phyloP scores from a whole-genome alignment of 192 early-diverging fungal species.

The Obelidium mucronatum region DNA sequence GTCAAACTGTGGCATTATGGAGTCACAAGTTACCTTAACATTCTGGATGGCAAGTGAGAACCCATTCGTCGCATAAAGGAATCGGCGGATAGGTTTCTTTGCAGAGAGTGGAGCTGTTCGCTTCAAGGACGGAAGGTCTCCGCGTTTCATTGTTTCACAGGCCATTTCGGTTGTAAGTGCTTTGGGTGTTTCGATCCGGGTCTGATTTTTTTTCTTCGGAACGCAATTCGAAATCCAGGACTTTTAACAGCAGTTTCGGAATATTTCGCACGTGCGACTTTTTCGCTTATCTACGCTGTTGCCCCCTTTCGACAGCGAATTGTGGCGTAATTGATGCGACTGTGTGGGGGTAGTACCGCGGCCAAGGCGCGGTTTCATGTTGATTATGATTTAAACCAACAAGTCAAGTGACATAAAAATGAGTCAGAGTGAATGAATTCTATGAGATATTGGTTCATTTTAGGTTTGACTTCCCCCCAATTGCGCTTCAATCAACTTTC shows the following conservation, averaged over 20 bases:
- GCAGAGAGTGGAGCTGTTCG: neutral
- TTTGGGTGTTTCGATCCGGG: too few relatives aligned
- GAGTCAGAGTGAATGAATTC: neutral
- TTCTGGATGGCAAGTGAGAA: neutral
- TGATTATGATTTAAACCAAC: slow-evolving; percentile 2
- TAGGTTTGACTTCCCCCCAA: neutral
- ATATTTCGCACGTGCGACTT: too few relatives aligned
- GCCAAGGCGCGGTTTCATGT: too few relatives aligned
- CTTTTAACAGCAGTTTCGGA: too few relatives aligned
- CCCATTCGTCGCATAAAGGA: neutral
- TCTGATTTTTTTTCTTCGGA: too few relatives aligned
- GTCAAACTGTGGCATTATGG: neutral
- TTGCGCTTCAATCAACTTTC: slow-evolving; percentile 32
- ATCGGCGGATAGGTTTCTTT: neutral
- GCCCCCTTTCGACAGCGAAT: too few relatives aligned
- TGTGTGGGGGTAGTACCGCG: too few relatives aligned
- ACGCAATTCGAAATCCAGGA: neutral
- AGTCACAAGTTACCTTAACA: neutral
- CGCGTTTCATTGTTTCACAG: too few relatives aligned
- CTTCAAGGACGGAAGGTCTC: neutral
- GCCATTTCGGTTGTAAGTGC: too few relatives aligned
- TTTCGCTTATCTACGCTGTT: too few relatives aligned
- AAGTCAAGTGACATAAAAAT: neutral
- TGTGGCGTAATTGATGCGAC: too few relatives aligned
- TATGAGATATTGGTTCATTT: neutral